phyloP scores from a whole-genome alignment of 331 rosid species.

The Stylosanthes scabra region DNA sequence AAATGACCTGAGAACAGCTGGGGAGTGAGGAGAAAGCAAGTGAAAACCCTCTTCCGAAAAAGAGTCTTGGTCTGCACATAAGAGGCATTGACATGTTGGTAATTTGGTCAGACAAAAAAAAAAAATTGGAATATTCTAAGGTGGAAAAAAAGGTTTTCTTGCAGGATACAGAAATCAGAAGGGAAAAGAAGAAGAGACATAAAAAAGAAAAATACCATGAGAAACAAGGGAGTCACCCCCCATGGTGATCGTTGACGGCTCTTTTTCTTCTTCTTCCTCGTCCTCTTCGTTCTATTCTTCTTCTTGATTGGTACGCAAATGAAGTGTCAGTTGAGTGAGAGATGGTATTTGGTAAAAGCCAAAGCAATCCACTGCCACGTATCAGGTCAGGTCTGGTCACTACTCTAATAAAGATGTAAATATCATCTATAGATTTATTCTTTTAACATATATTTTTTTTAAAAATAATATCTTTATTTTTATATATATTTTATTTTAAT shows the following conservation, averaged over 20 bases:
- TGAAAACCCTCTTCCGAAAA: constrained; percentile 37
- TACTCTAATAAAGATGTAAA: too few relatives aligned
- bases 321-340: background rate
- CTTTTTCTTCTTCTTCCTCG: background rate
- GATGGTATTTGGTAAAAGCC: too few relatives aligned
- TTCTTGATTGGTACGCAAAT: background rate
- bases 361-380: too few relatives aligned
- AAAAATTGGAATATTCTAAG: background rate
- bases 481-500: too few relatives aligned
- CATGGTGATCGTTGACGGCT: constrained; percentile 27
- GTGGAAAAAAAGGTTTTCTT: background rate
- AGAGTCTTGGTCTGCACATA: constrained; percentile 52
- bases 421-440: too few relatives aligned
- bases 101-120: background rate
- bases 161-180: background rate
- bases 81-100: background rate
- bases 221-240: constrained; percentile 50
- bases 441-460: too few relatives aligned
- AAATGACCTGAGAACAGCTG: constrained; percentile 44
- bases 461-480: too few relatives aligned
- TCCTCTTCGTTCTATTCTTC: background rate
- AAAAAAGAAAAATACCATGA: constrained; percentile 23
- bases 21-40: constrained; percentile 37
- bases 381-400: too few relatives aligned
- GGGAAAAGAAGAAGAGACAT: background rate